Percentiles rank a stretch among this genome's conserved stretches.
Evolutionary conservation across 257 asterid species (phyloP).

Genomic region (Misopates orontium): DNA sequence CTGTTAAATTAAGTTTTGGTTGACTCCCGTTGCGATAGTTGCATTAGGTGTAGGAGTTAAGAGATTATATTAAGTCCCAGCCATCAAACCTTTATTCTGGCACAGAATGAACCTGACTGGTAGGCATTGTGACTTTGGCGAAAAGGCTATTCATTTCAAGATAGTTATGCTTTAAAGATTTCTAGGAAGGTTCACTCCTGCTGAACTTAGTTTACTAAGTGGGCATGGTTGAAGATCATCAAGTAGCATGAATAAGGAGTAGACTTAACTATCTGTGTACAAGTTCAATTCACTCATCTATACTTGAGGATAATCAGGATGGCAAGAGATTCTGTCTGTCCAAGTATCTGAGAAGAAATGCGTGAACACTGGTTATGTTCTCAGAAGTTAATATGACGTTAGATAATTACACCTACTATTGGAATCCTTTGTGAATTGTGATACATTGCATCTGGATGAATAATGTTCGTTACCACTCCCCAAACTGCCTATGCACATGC

Average conservation of each 20-base stretch:
- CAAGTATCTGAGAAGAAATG: background rate
- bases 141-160: slow-evolving; percentile 4
- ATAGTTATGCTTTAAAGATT: background rate
- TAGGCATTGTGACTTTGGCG: background rate
- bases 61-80: background rate
- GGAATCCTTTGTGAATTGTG: too few species aligned
- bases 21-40: slow-evolving; percentile 11
- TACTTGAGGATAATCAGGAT: too few species aligned
- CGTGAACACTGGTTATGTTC: background rate
- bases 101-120: background rate
- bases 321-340: background rate
- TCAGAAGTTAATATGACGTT: background rate
- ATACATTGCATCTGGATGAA: too few species aligned
- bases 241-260: background rate
- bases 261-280: slow-evolving; percentile 7
- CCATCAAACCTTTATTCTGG: background rate
- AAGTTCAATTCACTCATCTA: background rate
- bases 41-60: background rate
- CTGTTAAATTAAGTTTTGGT: background rate
- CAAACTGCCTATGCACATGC: too few species aligned
- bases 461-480: too few species aligned
- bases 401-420: too few species aligned
- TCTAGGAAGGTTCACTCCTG: background rate
- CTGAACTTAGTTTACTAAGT: background rate
- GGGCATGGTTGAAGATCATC: background rate